These are phyloP conservation scores for Penicillium sp. DNA, from an alignment of 2,329 filamentous ascomycete species.

Conservation along the genomic window DNA sequence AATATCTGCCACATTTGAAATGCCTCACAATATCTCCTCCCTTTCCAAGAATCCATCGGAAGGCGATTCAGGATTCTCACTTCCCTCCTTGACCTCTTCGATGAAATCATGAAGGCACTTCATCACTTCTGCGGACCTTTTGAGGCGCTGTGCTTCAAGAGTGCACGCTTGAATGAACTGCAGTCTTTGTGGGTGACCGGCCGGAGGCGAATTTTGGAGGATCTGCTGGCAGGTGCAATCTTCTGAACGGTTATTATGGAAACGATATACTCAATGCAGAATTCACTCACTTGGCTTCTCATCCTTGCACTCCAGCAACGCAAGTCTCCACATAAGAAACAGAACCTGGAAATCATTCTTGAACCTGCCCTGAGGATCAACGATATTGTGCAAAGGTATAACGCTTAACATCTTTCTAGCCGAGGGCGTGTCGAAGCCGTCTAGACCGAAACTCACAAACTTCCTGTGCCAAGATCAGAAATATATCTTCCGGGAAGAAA, in stretches of 20 bases:
- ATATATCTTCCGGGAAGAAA: background rate
- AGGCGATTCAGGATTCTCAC: background rate
- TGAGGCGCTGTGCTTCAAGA: background rate
- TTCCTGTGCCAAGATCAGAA: conserved; percentile 56
- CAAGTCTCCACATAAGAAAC: background rate
- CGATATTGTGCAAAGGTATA: background rate
- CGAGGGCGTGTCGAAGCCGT: background rate
- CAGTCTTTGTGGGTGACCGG: background rate
- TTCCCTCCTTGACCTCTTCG: background rate
- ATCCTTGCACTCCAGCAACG: background rate
- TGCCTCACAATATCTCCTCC: background rate
- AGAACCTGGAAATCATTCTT: background rate
- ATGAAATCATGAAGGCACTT: background rate
- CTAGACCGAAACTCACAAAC: conserved; percentile 67
- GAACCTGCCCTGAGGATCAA: background rate
- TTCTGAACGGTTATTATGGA: background rate
- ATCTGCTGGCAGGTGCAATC: background rate
- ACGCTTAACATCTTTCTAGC: background rate
- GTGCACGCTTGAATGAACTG: background rate
- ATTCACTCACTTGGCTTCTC: background rate
- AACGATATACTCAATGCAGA: background rate
- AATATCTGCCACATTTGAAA: background rate
- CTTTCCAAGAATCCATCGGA: background rate
- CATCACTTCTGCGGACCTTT: background rate
- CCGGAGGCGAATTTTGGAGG: background rate